phyloP scores from a whole-genome alignment of 129 eudicot species.

The Flaveria sonorensis region DNA sequence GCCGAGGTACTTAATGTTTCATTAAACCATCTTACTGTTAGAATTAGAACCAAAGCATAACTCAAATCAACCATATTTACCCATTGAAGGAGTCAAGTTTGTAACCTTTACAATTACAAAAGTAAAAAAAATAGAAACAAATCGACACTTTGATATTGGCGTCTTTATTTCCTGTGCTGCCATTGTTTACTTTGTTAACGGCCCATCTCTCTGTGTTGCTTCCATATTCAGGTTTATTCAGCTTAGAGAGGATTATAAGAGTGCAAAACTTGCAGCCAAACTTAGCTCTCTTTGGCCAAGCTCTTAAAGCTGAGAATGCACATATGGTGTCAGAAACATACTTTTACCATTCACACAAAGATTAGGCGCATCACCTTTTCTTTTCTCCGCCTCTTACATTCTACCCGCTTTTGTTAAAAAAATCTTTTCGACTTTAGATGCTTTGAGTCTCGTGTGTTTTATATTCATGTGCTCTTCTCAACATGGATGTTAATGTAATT shows the following conservation, averaged over 20 bases:
- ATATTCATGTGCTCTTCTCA: not conserved
- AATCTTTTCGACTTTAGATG: constrained; percentile 9
- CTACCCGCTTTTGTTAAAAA: not conserved
- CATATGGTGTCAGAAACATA: not conserved
- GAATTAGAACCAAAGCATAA: not conserved
- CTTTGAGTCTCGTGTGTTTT: not conserved
- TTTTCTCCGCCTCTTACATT: not conserved
- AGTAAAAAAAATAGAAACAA: not conserved
- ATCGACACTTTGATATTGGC: not conserved
- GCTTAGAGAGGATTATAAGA: constrained; percentile 90
- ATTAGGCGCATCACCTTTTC: constrained; percentile 29
- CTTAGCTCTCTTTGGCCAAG: constrained; percentile 81
- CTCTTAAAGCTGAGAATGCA: constrained; percentile 37
- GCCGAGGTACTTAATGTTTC: not conserved
- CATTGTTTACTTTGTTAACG: constrained; percentile 1
- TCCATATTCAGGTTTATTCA: constrained; percentile 66
- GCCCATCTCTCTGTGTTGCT: not conserved
- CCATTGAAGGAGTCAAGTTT: not conserved
- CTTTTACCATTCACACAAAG: constrained; percentile 13
- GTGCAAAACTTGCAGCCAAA: constrained; percentile 82
- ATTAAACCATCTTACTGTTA: not conserved
- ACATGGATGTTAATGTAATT: constrained; percentile 27
- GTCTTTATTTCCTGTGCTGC: not conserved
- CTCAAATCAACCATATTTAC: not conserved
- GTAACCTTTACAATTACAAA: not conserved